These are phyloP conservation scores for Hortaea werneckii DNA, from an alignment of 2,329 filamentous ascomycete species.

Conservation along the genomic window DNA sequence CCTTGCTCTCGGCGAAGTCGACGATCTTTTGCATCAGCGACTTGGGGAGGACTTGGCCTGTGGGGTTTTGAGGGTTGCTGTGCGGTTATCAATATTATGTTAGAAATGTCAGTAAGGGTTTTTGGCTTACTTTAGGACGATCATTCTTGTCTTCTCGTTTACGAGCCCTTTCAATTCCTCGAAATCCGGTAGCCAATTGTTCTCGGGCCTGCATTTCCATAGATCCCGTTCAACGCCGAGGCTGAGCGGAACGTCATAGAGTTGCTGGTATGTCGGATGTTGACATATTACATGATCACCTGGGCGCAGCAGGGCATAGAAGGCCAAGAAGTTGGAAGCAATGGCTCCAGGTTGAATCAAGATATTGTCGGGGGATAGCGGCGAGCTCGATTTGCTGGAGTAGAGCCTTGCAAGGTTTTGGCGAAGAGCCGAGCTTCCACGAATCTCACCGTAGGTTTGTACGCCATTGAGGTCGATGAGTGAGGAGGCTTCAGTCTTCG, in stretches of 20 bases:
- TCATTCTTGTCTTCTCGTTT: constrained; percentile 59
- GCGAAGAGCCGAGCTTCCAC: constrained; percentile 55
- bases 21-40: constrained; percentile 52
- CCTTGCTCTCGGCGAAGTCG: constrained; percentile 50
- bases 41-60: constrained; percentile 58
- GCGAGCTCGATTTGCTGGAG: constrained; percentile 41
- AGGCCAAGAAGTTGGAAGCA: constrained; percentile 68
- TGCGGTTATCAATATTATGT: neutral
- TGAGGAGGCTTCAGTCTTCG: constrained; percentile 34
- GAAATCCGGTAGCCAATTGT: constrained; percentile 58
- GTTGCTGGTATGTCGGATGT: constrained; percentile 77
- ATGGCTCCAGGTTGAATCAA: constrained; percentile 74
- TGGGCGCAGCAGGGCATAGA: constrained; percentile 61
- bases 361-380: constrained; percentile 51
- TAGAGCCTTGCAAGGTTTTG: constrained; percentile 56
- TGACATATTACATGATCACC: constrained; percentile 81
- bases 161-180: constrained; percentile 56
- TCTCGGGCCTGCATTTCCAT: constrained; percentile 58
- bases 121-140: constrained; percentile 45
- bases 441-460: constrained; percentile 65
- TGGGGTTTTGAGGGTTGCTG: constrained; percentile 76
- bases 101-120: neutral
- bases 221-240: constrained; percentile 68
- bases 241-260: constrained; percentile 64
- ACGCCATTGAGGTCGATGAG: constrained; percentile 45